These are phyloP conservation scores for Dalechampia spathulata DNA, from an alignment of 441 rosid species.

Conservation along the genomic window DNA sequence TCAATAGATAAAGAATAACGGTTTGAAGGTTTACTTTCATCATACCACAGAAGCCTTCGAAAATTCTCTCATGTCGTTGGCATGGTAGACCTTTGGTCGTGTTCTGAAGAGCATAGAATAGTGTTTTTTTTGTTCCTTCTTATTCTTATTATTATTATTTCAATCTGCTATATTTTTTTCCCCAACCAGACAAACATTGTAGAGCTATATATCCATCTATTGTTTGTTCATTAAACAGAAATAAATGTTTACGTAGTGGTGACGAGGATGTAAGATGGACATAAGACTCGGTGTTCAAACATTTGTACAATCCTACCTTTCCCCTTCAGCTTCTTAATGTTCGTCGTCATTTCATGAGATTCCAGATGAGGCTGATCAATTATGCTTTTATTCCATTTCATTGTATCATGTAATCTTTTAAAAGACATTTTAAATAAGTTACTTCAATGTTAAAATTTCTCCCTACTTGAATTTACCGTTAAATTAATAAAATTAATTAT, in stretches of 20 bases:
- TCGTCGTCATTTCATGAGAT: no score
- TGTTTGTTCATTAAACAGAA: slow-evolving; percentile 26
- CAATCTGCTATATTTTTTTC: slow-evolving; percentile 14
- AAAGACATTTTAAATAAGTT: no score
- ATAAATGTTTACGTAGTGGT: slow-evolving; percentile 16
- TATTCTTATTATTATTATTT: no score
- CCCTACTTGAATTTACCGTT: no score
- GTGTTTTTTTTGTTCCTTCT: slow-evolving; percentile 1
- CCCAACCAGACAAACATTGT: slow-evolving; percentile 13
- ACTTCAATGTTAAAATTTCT: no score
- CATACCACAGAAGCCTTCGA: slow-evolving; percentile 5
- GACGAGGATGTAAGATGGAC: slow-evolving; percentile 21
- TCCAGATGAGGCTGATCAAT: no score
- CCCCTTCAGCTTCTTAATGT: no score
- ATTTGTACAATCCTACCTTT: slow-evolving; percentile 20
- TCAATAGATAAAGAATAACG: slow-evolving; percentile 29
- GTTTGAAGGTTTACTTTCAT: slow-evolving; percentile 8
- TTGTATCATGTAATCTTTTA: no score
- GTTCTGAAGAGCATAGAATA: slow-evolving; percentile 6
- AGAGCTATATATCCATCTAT: slow-evolving; percentile 26
- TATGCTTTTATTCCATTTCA: no score
- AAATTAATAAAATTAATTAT: no score
- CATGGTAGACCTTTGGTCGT: slow-evolving; percentile 21
- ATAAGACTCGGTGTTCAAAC: slow-evolving; percentile 5
- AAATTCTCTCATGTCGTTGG: slow-evolving; percentile 7